Evolutionary conservation across 1,284 basidiomycete species (phyloP).

Genomic region (Wallemia mellicola): DNA sequence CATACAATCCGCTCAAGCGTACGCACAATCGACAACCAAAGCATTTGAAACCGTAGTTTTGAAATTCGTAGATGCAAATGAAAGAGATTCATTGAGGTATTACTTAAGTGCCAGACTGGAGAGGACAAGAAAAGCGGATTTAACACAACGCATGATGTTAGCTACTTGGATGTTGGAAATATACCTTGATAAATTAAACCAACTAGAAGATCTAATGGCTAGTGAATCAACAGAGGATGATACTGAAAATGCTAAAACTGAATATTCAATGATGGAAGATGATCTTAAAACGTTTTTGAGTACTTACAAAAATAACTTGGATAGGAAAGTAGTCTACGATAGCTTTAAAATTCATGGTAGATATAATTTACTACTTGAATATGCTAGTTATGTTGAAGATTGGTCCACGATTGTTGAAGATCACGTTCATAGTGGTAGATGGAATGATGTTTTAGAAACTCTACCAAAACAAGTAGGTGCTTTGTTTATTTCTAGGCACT

Average conservation of each 20-base stretch:
- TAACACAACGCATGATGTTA: slow-evolving; percentile 85
- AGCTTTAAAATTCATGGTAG: slow-evolving; percentile 77
- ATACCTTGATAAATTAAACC: slow-evolving; percentile 83
- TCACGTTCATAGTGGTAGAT: slow-evolving; percentile 70
- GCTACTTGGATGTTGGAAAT: slow-evolving; percentile 97
- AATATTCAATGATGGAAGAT: slow-evolving; percentile 60
- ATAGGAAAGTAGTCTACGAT: slow-evolving; percentile 59
- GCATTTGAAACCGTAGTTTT: slow-evolving; percentile 80
- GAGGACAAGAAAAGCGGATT: slow-evolving; percentile 24
- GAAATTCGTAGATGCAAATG: slow-evolving; percentile 61
- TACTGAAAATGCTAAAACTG: slow-evolving; percentile 21
- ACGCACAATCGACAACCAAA: slow-evolving; percentile 40
- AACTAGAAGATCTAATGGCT: slow-evolving; percentile 57
- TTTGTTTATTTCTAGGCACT: neutral
- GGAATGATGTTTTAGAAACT: slow-evolving; percentile 63
- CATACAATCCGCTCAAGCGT: slow-evolving; percentile 72
- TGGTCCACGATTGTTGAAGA: slow-evolving; percentile 63
- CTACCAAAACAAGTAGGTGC: slow-evolving; percentile 53
- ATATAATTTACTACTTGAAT: slow-evolving; percentile 72
- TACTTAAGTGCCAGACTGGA: slow-evolving; percentile 73
- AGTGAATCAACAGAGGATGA: slow-evolving; percentile 5
- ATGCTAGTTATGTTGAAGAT: slow-evolving; percentile 54
- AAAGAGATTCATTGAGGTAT: slow-evolving; percentile 70
- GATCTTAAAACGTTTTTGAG: slow-evolving; percentile 73
- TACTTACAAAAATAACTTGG: slow-evolving; percentile 69